Evolutionary conservation across 208 protist genomes (phyloP).

Genomic region (Endotrypanum monterogeii): DNA sequence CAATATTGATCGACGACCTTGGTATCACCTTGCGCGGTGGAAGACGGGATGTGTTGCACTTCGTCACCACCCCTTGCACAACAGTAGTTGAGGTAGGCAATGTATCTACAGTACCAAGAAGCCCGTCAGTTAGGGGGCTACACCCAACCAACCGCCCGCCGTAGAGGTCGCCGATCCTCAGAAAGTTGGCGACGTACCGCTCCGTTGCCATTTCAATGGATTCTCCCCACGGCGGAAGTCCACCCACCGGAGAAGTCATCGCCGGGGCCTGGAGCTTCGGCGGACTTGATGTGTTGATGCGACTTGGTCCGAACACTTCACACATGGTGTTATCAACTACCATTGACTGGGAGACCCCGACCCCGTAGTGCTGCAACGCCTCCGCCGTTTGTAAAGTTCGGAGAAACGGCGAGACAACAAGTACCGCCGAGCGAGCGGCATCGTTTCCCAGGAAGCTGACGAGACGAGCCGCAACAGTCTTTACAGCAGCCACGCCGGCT

Average conservation of each 20-base stretch:
- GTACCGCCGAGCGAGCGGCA: slow-evolving; percentile 24
- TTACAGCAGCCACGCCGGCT: slow-evolving; percentile 45
- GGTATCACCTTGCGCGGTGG: slow-evolving; percentile 3
- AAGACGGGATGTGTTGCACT: not conserved
- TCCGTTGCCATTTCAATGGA: slow-evolving; percentile 49
- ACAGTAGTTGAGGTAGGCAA: not conserved
- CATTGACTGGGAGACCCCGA: slow-evolving; percentile 35
- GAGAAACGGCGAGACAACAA: slow-evolving; percentile 74
- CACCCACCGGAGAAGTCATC: slow-evolving; percentile 15
- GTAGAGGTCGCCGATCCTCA: slow-evolving; percentile 34
- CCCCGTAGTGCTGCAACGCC: slow-evolving; percentile 43
- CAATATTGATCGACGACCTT: no score
- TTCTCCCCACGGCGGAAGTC: slow-evolving; percentile 71
- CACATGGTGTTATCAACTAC: slow-evolving; percentile 68
- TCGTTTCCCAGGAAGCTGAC: slow-evolving; percentile 31
- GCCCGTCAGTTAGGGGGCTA: not conserved
- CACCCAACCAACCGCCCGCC: slow-evolving; percentile 7
- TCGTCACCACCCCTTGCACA: slow-evolving; percentile 5
- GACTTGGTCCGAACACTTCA: slow-evolving; percentile 77
- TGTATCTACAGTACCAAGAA: not conserved
- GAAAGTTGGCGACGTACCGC: slow-evolving; percentile 39
- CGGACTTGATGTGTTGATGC: slow-evolving; percentile 50
- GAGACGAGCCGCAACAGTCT: slow-evolving; percentile 37
- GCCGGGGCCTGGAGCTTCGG: slow-evolving; percentile 15
- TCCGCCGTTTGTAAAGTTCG: slow-evolving; percentile 72